Evolutionary conservation across 2,329 filamentous ascomycete species (phyloP).

Genomic region (Penicillium sp.): DNA sequence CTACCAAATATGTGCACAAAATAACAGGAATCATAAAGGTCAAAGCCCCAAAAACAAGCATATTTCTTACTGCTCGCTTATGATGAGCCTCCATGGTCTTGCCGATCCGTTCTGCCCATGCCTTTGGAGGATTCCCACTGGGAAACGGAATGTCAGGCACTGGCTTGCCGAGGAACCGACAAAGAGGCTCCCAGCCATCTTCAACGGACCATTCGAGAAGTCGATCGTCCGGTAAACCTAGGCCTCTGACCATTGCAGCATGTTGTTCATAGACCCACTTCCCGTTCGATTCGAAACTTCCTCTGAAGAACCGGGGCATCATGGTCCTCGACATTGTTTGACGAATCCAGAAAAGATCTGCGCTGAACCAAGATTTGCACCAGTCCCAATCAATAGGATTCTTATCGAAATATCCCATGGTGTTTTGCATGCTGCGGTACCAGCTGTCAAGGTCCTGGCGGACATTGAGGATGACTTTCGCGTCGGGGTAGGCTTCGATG

Average conservation of each 20-base stretch:
- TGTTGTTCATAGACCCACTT: slow-evolving; percentile 19
- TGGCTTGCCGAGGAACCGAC: slow-evolving; percentile 10
- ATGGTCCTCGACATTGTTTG: slow-evolving; percentile 18
- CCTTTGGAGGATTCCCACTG: slow-evolving; percentile 14
- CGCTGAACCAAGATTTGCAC: too few relatives aligned
- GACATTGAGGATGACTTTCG: too few relatives aligned
- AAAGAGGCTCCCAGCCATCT: slow-evolving; percentile 33
- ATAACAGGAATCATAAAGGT: background rate
- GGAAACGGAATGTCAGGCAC: slow-evolving; percentile 4
- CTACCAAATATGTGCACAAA: too few relatives aligned
- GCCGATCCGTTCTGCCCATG: slow-evolving; percentile 20
- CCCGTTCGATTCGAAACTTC: slow-evolving; percentile 8
- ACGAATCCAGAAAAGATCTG: slow-evolving; percentile 1
- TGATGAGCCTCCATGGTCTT: slow-evolving; percentile 17
- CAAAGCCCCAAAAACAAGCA: slow-evolving; percentile 9
- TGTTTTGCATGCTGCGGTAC: too few relatives aligned
- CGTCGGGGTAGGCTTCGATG: too few relatives aligned
- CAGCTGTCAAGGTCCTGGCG: too few relatives aligned
- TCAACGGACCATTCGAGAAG: slow-evolving; percentile 30
- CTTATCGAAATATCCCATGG: too few relatives aligned
- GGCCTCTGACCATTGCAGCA: slow-evolving; percentile 19
- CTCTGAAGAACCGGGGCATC: slow-evolving; percentile 20
- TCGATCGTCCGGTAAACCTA: slow-evolving; percentile 17
- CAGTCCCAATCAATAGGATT: too few relatives aligned
- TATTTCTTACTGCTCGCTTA: slow-evolving; percentile 17